Conservation (phyloP, 2,329 filamentous ascomycete species). For the Fusarium metavorans region DNA sequence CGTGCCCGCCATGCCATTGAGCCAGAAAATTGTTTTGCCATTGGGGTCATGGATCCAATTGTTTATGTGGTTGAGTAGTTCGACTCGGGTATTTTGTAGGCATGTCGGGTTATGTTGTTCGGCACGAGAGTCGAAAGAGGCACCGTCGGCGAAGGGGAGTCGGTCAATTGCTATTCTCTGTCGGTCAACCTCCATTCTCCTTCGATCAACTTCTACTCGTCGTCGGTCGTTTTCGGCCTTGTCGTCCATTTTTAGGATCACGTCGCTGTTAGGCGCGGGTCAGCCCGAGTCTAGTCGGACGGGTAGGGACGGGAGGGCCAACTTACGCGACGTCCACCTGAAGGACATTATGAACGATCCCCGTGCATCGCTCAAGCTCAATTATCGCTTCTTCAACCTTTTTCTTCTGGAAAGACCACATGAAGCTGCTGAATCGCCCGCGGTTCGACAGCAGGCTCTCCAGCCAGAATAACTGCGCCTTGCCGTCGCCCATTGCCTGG, state of each 20-base stretch:
- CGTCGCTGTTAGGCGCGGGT: neutral
- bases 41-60: neutral
- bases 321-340: neutral
- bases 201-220: neutral
- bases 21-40: conserved; percentile 3
- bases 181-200: neutral
- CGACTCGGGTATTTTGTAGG: conserved; percentile 45
- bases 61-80: conserved; percentile 43
- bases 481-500: neutral
- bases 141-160: conserved; percentile 38
- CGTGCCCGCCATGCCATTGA: conserved; percentile 1
- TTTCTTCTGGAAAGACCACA: neutral
- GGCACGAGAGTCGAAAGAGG: conserved; percentile 51
- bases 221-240: neutral
- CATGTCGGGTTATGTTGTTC: conserved; percentile 51
- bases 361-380: neutral
- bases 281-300: neutral
- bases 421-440: neutral
- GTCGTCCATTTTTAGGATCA: neutral
- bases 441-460: neutral
- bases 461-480: neutral
- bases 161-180: neutral
- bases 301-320: neutral
- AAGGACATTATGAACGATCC: neutral
- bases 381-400: neutral